phyloP scores from a whole-genome alignment of 208 protist genomes.

The Strigomonas culicis region DNA sequence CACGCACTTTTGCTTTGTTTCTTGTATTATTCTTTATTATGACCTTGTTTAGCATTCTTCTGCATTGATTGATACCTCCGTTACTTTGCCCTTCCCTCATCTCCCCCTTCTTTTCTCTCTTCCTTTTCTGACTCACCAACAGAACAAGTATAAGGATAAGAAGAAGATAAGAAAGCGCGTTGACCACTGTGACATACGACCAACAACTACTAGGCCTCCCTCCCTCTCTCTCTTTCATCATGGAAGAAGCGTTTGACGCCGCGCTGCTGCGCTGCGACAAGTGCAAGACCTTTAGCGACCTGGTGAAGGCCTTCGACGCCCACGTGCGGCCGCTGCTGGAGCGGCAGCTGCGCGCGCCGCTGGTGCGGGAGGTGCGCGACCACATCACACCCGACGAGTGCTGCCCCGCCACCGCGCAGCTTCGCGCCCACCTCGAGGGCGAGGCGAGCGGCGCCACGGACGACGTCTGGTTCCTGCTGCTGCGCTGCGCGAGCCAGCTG shows the following conservation, averaged over 20 bases:
- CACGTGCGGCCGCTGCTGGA: constrained; percentile 43
- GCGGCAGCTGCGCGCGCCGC: constrained; percentile 27
- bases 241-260: constrained; percentile 29
- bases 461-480: constrained; percentile 81
- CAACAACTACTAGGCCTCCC: no score
- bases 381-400: constrained; percentile 67
- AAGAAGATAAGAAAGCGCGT: no score
- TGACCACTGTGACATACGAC: no score
- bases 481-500: constrained; percentile 35
- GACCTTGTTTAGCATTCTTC: no score
- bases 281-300: constrained; percentile 22
- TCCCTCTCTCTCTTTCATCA: no score
- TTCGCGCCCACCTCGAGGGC: constrained; percentile 31
- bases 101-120: no score
- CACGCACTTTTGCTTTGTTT: no score
- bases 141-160: no score
- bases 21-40: no score
- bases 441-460: constrained; percentile 24
- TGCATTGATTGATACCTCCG: no score
- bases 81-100: no score
- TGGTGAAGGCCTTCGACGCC: constrained; percentile 2
- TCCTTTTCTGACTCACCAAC: no score
- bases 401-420: constrained; percentile 36
- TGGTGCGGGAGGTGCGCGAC: constrained; percentile 48
- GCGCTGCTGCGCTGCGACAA: constrained; percentile 31